Evolutionary conservation across 805 yeast species (phyloP), one percentile per base, ranked within the genome.

Genomic region (Nakazawaea populi): DNA sequence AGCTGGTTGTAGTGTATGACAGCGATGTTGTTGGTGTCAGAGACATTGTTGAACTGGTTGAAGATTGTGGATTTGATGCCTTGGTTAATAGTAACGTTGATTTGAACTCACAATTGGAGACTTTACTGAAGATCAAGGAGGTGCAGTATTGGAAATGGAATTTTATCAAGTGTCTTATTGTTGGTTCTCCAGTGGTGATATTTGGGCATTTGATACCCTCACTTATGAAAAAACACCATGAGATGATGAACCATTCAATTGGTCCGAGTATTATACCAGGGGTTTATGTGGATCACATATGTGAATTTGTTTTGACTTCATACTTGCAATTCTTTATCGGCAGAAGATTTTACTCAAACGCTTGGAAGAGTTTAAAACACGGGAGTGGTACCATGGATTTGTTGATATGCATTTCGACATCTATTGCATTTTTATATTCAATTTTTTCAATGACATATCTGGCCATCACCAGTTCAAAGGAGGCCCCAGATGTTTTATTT

Each of bases 381-480:
- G 76, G 83, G 5, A 82, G 88, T 28, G 85, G 85, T 8, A 89
- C 92, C 6, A 95, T 94, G 99, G 99, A 94, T 66, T 87, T 92
- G 2, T 73, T 94, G 53, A 90, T 94, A 37, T 83, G 87, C 48
- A 73, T 87, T 24, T 89, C 97, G 4, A 90, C 97, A 0, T 68
- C 84, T 46, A 81, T 87, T 27, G 88, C 97, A 4, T 94, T 81
- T 61, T 45, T 72, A 5, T 92, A 88, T 60, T 90, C 97, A 1
- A 63, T 86, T 1, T 64, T 80, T 29, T 77, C 94, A 0, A 79
- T 89, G 54, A 32, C 77, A 1, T 65, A 73, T 36, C 73, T 80
- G 40, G 69, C 81, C 18, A 57, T 76, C 62, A 60, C 65, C 31
- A 70, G 75, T n/a, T 66, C 66, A 8, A 61, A 64, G 0, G 62